Conservation (phyloP, 176 grass and related monocot genomes). For the Oryza officinalis region DNA sequence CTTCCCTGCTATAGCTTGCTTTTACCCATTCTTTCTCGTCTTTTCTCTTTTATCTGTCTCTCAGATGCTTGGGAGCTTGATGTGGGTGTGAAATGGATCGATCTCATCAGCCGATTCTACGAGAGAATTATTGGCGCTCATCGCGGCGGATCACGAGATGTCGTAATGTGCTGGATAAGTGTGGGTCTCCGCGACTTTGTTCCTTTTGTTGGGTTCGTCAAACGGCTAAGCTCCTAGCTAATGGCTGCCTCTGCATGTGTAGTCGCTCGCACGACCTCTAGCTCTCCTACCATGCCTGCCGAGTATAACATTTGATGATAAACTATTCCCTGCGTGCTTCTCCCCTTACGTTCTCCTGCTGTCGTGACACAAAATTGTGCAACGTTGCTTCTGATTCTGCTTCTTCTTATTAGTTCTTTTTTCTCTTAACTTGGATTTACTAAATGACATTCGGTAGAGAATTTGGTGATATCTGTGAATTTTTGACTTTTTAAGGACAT, state of each 20-base stretch:
- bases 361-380: too few relatives aligned
- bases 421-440: too few relatives aligned
- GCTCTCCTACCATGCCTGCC: not conserved
- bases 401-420: too few relatives aligned
- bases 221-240: not conserved
- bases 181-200: not conserved
- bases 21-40: slow-evolving; percentile 8
- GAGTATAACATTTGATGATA: not conserved
- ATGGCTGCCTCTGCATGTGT: not conserved
- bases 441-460: too few relatives aligned
- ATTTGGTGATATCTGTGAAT: too few relatives aligned
- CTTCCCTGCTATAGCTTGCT: slow-evolving; percentile 5
- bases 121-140: slow-evolving; percentile 15
- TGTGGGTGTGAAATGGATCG: not conserved
- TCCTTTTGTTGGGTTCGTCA: not conserved
- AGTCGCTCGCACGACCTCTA: not conserved
- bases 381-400: not conserved
- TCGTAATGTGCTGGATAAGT: not conserved
- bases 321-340: not conserved
- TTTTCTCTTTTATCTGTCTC: slow-evolving; percentile 11
- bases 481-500: too few relatives aligned
- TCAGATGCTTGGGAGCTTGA: not conserved
- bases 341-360: too few relatives aligned
- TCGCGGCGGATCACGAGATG: not conserved
- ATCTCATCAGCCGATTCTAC: not conserved